Base-by-base conservation (phyloP, 2,329 filamentous ascomycete species). In the Coniochaeta sp. region DNA sequence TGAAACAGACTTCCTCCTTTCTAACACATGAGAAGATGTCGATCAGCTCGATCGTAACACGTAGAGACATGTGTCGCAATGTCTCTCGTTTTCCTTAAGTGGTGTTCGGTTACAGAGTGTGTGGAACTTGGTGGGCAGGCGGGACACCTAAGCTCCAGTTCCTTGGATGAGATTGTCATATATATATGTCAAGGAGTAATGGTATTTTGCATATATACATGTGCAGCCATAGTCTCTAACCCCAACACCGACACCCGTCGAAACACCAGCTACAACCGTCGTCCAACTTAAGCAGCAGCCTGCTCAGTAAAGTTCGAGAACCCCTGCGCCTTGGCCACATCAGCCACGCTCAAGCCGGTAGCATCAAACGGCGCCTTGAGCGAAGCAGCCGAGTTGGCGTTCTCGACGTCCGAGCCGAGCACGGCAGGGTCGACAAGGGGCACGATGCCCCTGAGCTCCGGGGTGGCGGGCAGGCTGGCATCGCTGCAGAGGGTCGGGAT, bases 381-480 rank as follows among this genome's bases (percentile, higher is more conserved):
- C 4, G 83, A 87, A 26, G 72, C 71, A 1, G 72, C 74, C 17
- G 85, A 84, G 70, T 87, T 82, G 62, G 82, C 80, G 63, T 89
- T 89, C 69, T 85, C 83, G 12, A 75, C 67, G 59, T 80, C 84
- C 24, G 82, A 74, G 61, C 81, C 83, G 58, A 67, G 75, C 43
- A 89, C 85, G 62, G 74, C 82, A 2, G 88, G 87, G 70, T 90
- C 88, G 63, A 90, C 81, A 17, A 87, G 77, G 28, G 87, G 87
- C 4, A 88, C 78, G 60, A 90, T 85, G 63, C 88, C 88, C 50
- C 87, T 79, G 34, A 90, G 82, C 60, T 78, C 79, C 26, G 73
- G 72, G 8, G 83, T 88, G 34, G 77, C 81, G 12, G 88, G 88
- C 1, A 90, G 81, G 28, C 78, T 75, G 1, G 85, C 74, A 64